phyloP scores from a whole-genome alignment of 2,329 filamentous ascomycete species.

The Ophiognomonia clavigignenti-juglandacearum region DNA sequence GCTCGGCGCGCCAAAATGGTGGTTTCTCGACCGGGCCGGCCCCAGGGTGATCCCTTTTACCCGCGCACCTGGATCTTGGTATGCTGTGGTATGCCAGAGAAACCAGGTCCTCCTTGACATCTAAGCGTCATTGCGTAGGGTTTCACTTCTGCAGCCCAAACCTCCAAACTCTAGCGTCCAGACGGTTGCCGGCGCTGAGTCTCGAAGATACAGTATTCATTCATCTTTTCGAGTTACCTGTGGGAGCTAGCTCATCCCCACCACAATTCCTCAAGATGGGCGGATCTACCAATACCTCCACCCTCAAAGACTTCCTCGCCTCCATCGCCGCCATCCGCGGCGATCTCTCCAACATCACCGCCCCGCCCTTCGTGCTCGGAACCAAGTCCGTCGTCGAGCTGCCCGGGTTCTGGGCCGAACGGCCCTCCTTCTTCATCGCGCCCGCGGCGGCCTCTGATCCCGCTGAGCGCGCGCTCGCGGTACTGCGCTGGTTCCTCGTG shows the following conservation, averaged over 20 bases:
- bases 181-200: no score
- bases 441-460: slow-evolving; percentile 35
- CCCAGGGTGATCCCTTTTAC: no score
- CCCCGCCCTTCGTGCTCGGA: slow-evolving; percentile 50
- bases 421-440: slow-evolving; percentile 42
- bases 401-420: slow-evolving; percentile 53
- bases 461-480: slow-evolving; percentile 35
- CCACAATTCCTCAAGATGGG: slow-evolving; percentile 7
- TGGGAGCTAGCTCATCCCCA: no score
- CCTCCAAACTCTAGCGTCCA: no score
- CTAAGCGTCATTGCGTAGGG: neutral
- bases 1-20: no score
- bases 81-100: no score
- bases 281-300: slow-evolving; percentile 19
- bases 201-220: no score
- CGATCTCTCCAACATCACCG: slow-evolving; percentile 51
- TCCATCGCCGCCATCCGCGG: slow-evolving; percentile 51
- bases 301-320: slow-evolving; percentile 29
- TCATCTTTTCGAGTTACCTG: neutral
- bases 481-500: slow-evolving; percentile 44
- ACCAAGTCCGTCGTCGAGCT: slow-evolving; percentile 51
- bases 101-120: neutral
- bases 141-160: neutral
- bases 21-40: no score
- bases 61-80: no score